Conservation (phyloP, 176 grass and related monocot genomes). For the Tuctoria greenei region DNA sequence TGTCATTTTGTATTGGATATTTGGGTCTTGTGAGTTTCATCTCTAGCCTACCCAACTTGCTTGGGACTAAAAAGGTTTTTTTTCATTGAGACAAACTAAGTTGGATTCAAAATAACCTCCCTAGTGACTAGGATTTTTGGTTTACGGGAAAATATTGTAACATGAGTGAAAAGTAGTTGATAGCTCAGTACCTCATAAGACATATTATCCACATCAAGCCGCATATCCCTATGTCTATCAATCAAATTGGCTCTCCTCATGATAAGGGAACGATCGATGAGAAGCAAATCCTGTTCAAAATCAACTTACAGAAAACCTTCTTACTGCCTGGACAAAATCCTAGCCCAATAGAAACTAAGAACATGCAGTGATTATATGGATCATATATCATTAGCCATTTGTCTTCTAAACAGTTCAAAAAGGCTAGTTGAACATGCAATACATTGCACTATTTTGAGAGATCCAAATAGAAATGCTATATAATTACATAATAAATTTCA, state of each 20-base stretch:
- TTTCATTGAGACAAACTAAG: not conserved
- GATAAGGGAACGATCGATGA: constrained; percentile 53
- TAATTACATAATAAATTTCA: not conserved
- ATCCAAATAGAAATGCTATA: not conserved
- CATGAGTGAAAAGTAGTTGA: not conserved
- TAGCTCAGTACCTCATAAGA: constrained; percentile 74
- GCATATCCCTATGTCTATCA: constrained; percentile 84
- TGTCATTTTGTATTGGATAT: no score
- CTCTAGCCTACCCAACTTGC: no score
- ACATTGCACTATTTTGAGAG: not conserved
- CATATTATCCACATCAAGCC: constrained; percentile 97
- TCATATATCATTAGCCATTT: no score
- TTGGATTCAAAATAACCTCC: not conserved
- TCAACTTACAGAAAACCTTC: not conserved
- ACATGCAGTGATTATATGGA: not conserved
- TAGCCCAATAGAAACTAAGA: not conserved
- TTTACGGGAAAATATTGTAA: not conserved
- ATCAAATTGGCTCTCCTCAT: constrained; percentile 62
- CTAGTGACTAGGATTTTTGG: not conserved
- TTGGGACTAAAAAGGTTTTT: no score
- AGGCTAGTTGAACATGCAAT: no score
- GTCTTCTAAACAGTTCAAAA: no score
- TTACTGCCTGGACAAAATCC: not conserved
- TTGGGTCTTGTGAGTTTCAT: no score
- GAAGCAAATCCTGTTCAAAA: constrained; percentile 57